Evolutionary conservation across 495 filamentous ascomycete genomes (phyloP), one percentile per base, ranked within the genome.

Genomic region (Talaromyces ruber): DNA sequence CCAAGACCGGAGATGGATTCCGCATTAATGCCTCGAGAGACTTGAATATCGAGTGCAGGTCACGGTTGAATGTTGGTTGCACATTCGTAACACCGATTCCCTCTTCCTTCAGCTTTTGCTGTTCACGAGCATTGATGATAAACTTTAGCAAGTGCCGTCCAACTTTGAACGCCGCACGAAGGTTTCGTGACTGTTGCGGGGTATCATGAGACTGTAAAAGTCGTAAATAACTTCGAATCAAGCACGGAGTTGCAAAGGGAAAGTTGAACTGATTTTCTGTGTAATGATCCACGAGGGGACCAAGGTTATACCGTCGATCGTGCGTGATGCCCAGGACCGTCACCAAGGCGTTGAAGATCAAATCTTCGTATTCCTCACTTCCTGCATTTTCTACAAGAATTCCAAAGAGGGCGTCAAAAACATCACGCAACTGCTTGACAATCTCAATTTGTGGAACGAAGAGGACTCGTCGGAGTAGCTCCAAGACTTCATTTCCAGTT

Each of bases 401-500:
- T 8, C 90, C 86, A 67, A 99, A 99, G 12, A 98, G 81, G 8
- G 92, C 86, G 70, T 97, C 91, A 66, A 99, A 88, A 14, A 99
- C 93, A 68, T 96, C 88, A 63, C 82, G 85, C 8, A 97, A 76
- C 57, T 96, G 82, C 74, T 97, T 99, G 62, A 98, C 94, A 26
- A 98, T 90, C 74, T 99, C 94, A 57, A 97, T 96, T 70, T 99
- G 94, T 0, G 94, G 88, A 9, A 99, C 94, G 67, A 98, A 99
- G 8, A 89, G 85, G 39, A 98, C 81, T 63, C 90, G 84, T 70
- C 90, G 88, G 32, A 99, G 74, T 6, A 96, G 79, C 21, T 84
- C 80, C 1, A 89, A 75, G 1, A 94, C 79, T 24, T 93, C 85
- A 43, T 83, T 83, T 43, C 84, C 79, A 2, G 86, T 77, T 30